A percentile compares a stretch with the other conserved stretches of the same genome.
Conservation (phyloP, 2,329 filamentous ascomycete species). For the Pleurostoma richardsiae region DNA sequence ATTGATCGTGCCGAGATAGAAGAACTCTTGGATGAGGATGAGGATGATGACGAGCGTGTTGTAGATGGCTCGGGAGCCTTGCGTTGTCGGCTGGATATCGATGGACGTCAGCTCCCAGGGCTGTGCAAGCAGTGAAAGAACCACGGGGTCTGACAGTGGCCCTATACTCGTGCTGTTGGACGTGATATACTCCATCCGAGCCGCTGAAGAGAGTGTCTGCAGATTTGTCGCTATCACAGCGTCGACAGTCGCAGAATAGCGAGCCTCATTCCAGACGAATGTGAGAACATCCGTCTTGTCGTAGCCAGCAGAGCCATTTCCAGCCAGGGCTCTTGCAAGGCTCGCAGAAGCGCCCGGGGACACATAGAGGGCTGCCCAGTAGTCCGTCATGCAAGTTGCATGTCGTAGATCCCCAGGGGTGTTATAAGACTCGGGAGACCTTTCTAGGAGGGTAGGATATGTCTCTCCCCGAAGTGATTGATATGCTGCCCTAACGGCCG, state of each 20-base stretch:
- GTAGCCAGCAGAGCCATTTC: slow-evolving; percentile 23
- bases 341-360: slow-evolving; percentile 25
- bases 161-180: slow-evolving; percentile 22
- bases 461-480: slow-evolving; percentile 14
- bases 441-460: slow-evolving; percentile 24
- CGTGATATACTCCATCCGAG: slow-evolving; percentile 24
- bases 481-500: slow-evolving; percentile 24
- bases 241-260: slow-evolving; percentile 32
- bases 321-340: slow-evolving; percentile 27
- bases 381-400: slow-evolving; percentile 25
- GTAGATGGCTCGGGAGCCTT: slow-evolving; percentile 35
- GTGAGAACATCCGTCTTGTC: slow-evolving; percentile 26
- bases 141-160: slow-evolving; percentile 16
- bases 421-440: slow-evolving; percentile 10
- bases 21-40: slow-evolving; percentile 41
- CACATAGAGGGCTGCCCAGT: slow-evolving; percentile 27
- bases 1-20: slow-evolving; percentile 39
- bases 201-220: slow-evolving; percentile 23
- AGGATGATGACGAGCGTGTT: slow-evolving; percentile 38
- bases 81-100: slow-evolving; percentile 33
- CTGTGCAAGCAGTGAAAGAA: slow-evolving; percentile 26
- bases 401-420: slow-evolving; percentile 12
- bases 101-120: slow-evolving; percentile 27
- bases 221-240: slow-evolving; percentile 23
- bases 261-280: slow-evolving; percentile 38